phyloP scores from a whole-genome alignment of 2,329 filamentous ascomycete species.

The Colletotrichum sp. region DNA sequence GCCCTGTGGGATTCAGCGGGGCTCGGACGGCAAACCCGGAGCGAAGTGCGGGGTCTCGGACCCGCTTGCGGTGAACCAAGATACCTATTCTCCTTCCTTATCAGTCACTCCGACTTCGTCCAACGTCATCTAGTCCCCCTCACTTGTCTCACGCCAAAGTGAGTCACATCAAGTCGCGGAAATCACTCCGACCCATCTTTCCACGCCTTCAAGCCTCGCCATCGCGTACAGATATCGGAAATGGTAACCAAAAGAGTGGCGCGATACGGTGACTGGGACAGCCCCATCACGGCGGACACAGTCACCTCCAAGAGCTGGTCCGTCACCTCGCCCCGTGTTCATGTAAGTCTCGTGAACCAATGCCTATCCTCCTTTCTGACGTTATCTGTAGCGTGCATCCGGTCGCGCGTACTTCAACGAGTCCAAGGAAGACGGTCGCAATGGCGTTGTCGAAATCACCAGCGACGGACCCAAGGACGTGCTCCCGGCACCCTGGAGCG shows the following conservation, averaged over 20 bases:
- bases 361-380: not conserved
- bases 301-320: slow-evolving; percentile 37
- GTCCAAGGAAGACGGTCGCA: slow-evolving; percentile 42
- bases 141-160: not conserved
- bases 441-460: slow-evolving; percentile 47
- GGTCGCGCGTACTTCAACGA: slow-evolving; percentile 43
- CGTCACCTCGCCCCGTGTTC: slow-evolving; percentile 39
- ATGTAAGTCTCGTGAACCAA: slow-evolving; percentile 26
- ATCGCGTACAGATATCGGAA: not conserved
- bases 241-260: slow-evolving; percentile 31
- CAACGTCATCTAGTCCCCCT: not conserved
- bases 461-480: slow-evolving; percentile 39
- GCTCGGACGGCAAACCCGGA: not conserved
- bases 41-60: not conserved
- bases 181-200: not conserved
- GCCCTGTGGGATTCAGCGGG: not conserved
- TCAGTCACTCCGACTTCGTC: not conserved
- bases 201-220: fast-evolving
- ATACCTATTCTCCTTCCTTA: not conserved
- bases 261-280: slow-evolving; percentile 44
- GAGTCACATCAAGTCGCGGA: not conserved
- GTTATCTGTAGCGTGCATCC: slow-evolving; percentile 26
- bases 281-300: slow-evolving; percentile 40
- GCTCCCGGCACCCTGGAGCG: slow-evolving; percentile 48
- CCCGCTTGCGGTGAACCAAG: not conserved